A percentile compares a stretch with the other conserved stretches of the same genome.
Conservation (phyloP, 331 rosid genomes). For the Cucumis variabilis region DNA sequence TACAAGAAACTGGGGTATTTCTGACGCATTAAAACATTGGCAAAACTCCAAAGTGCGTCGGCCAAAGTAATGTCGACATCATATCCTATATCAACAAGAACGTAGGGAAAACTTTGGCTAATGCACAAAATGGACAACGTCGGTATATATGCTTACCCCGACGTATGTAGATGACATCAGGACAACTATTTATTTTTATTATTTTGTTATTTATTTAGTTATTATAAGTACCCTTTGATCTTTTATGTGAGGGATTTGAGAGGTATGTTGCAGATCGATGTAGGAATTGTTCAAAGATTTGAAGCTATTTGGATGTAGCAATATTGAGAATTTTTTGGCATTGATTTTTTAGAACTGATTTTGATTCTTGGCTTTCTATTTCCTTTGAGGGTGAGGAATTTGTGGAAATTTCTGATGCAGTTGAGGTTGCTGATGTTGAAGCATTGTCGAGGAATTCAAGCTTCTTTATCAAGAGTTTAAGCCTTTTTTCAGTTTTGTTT, state of each 20-base stretch:
- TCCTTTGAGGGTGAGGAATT: slow-evolving; percentile 16
- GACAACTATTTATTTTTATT: too few relatives aligned
- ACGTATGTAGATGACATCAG: too few relatives aligned
- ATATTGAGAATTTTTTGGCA: background rate
- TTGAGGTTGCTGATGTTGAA: slow-evolving; percentile 44
- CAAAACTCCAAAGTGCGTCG: too few relatives aligned
- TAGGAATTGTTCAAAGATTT: background rate
- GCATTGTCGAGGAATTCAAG: slow-evolving; percentile 54
- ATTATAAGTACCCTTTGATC: too few relatives aligned
- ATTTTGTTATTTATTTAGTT: too few relatives aligned
- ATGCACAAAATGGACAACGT: too few relatives aligned
- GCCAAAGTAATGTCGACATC: too few relatives aligned
- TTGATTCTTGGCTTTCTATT: slow-evolving; percentile 15
- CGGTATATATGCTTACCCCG: too few relatives aligned
- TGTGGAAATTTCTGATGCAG: slow-evolving; percentile 46
- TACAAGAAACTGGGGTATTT: too few relatives aligned
- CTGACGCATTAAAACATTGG: too few relatives aligned
- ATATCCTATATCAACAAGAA: too few relatives aligned
- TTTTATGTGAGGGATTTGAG: background rate
- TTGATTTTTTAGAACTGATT: background rate
- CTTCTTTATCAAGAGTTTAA: slow-evolving; percentile 59
- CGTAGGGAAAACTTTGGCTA: too few relatives aligned
- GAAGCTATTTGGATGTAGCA: background rate
- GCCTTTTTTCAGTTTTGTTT: slow-evolving; percentile 78
- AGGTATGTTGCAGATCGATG: background rate